These are phyloP conservation scores for Przewalskia tangutica DNA, from an alignment of 257 asterid species.

Conservation along the genomic window DNA sequence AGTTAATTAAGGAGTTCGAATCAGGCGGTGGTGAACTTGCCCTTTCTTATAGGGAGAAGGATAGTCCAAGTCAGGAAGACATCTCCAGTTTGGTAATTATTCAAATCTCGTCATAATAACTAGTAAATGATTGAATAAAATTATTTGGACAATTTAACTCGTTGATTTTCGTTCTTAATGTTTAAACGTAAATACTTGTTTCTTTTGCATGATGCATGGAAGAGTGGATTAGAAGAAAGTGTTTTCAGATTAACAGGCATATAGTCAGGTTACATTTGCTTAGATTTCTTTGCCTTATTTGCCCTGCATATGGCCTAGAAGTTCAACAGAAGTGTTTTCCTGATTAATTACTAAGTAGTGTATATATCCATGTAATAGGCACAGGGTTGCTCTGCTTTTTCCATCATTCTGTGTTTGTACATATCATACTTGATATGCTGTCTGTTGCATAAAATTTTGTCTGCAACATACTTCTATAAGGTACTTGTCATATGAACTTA, in stretches of 20 bases:
- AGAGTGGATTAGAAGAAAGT: background rate
- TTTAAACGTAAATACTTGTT: background rate
- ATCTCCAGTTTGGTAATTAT: slow-evolving; percentile 76
- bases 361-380: background rate
- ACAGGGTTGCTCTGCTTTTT: background rate
- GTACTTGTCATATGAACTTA: background rate
- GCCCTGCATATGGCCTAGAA: background rate
- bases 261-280: background rate
- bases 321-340: background rate
- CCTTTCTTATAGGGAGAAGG: slow-evolving; percentile 35
- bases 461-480: background rate
- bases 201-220: background rate
- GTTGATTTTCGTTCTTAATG: background rate
- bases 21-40: slow-evolving; percentile 60
- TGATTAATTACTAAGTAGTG: background rate
- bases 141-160: background rate
- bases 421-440: background rate
- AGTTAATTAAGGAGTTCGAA: slow-evolving; percentile 59
- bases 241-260: background rate
- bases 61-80: slow-evolving; percentile 31
- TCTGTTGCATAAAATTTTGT: background rate
- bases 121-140: background rate
- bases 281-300: background rate
- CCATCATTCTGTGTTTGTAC: background rate
- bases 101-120: background rate